Conservation (phyloP, 495 filamentous ascomycete species). For the Pyrenula aspistea region DNA sequence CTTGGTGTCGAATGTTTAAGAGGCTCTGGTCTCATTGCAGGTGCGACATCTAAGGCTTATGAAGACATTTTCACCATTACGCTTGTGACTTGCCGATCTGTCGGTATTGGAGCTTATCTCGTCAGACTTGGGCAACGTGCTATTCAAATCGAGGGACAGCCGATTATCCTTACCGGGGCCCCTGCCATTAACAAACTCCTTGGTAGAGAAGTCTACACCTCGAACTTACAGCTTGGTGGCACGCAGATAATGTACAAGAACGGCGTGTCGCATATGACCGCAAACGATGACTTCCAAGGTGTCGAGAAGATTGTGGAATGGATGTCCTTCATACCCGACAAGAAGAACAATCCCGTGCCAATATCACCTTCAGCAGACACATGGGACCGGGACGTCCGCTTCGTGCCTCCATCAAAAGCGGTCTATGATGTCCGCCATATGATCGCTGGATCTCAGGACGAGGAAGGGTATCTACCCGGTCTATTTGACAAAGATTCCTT, state of each 20-base stretch:
- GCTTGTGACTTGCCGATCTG: constrained; percentile 91
- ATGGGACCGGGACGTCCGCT: constrained; percentile 88
- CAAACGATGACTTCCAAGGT: constrained; percentile 94
- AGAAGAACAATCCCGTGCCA: constrained; percentile 78
- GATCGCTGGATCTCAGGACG: constrained; percentile 81
- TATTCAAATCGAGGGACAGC: constrained; percentile 97
- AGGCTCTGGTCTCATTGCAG: constrained; percentile 94
- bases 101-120: constrained; percentile 96
- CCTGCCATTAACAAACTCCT: constrained; percentile 97
- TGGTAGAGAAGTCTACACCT: constrained; percentile 96
- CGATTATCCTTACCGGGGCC: constrained; percentile 96
- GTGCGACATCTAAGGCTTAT: constrained; percentile 92
- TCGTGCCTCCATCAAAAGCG: constrained; percentile 74
- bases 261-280: constrained; percentile 97
- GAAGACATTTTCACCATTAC: constrained; percentile 99
- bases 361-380: constrained; percentile 72
- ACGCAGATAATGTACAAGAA: constrained; percentile 99
- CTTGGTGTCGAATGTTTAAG: constrained; percentile 95
- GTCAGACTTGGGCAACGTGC: constrained; percentile 95
- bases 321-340: constrained; percentile 93
- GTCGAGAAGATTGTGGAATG: constrained; percentile 96
- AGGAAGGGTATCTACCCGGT: constrained; percentile 76
- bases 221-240: constrained; percentile 95
- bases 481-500: constrained; percentile 95
- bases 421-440: constrained; percentile 90